phyloP scores from a whole-genome alignment of 2,329 filamentous ascomycete genomes.

The Zymoseptoria tritici region DNA sequence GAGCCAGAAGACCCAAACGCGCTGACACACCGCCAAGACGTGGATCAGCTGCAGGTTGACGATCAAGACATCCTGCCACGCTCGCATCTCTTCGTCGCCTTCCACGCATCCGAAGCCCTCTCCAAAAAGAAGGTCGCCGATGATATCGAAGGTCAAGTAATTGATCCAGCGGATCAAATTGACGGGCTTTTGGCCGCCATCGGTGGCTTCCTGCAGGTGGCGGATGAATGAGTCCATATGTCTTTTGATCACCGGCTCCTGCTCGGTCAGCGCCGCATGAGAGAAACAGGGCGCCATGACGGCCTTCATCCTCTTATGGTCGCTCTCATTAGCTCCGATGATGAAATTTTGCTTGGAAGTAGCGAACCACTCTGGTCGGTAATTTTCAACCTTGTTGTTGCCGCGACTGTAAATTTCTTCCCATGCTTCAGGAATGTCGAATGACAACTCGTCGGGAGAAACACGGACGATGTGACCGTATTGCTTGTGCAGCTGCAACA shows the following conservation, averaged over 20 bases:
- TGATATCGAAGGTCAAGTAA: conserved; percentile 6
- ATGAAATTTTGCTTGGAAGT: not conserved
- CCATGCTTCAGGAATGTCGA: conserved; percentile 34
- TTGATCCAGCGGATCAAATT: conserved; percentile 10
- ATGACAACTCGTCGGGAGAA: conserved; percentile 42
- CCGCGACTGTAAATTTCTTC: conserved; percentile 34
- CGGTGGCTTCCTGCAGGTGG: conserved; percentile 16
- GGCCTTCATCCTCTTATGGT: not conserved
- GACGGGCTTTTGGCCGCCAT: conserved; percentile 2
- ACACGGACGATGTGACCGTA: conserved; percentile 42
- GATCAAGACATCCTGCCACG: not conserved
- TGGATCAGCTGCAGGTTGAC: not conserved
- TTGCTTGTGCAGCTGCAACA: conserved; percentile 26
- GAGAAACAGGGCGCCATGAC: conserved; percentile 25
- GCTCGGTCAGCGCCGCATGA: conserved; percentile 31
- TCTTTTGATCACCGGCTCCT: conserved; percentile 30
- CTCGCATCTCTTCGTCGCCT: not conserved
- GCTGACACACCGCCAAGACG: not conserved
- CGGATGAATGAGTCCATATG: conserved; percentile 32
- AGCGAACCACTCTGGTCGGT: not conserved
- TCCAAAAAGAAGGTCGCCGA: conserved; percentile 6
- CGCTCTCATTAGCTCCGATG: not conserved
- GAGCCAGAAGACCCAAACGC: not conserved
- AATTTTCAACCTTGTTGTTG: not conserved
- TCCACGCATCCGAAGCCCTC: not conserved